A percentile compares a stretch with the other conserved stretches of the same genome.
phyloP scores from a whole-genome alignment of 257 asterid genomes.

The Solanum paucissectum region DNA sequence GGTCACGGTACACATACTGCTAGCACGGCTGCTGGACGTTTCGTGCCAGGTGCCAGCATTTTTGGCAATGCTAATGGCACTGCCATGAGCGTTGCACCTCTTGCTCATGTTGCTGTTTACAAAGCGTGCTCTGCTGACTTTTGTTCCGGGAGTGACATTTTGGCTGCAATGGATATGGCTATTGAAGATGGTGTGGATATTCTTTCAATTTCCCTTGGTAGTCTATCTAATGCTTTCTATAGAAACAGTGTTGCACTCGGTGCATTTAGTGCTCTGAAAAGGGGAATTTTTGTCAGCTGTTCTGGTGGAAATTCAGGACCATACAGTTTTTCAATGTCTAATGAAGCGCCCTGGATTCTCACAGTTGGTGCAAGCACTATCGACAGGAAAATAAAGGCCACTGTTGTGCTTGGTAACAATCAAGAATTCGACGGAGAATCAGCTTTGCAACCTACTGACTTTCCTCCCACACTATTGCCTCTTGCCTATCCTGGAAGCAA shows the following conservation, averaged over 20 bases:
- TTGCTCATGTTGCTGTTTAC: conserved; percentile 19
- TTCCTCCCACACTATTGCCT: neutral
- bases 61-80: conserved; percentile 18
- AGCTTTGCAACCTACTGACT: conserved; percentile 13
- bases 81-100: conserved; percentile 22
- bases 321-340: neutral
- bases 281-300: conserved; percentile 27
- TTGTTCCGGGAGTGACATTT: neutral
- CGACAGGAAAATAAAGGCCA: conserved; percentile 20
- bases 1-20: conserved; percentile 27
- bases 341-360: conserved; percentile 36
- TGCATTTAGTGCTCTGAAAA: conserved; percentile 19
- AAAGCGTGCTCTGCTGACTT: neutral
- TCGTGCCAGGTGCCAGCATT: conserved; percentile 6
- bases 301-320: conserved; percentile 27
- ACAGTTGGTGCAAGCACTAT: conserved; percentile 36
- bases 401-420: conserved; percentile 15
- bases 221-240: neutral
- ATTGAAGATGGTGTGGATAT: neutral
- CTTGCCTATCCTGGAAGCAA: conserved; percentile 5
- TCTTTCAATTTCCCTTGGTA: neutral
- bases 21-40: conserved; percentile 19
- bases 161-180: conserved; percentile 7
- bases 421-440: conserved; percentile 18
- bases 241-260: conserved; percentile 12